Evolutionary conservation across 2,329 filamentous ascomycete species (phyloP), one percentile per base, ranked within the genome.

Genomic region (Hypoxylon sp.): DNA sequence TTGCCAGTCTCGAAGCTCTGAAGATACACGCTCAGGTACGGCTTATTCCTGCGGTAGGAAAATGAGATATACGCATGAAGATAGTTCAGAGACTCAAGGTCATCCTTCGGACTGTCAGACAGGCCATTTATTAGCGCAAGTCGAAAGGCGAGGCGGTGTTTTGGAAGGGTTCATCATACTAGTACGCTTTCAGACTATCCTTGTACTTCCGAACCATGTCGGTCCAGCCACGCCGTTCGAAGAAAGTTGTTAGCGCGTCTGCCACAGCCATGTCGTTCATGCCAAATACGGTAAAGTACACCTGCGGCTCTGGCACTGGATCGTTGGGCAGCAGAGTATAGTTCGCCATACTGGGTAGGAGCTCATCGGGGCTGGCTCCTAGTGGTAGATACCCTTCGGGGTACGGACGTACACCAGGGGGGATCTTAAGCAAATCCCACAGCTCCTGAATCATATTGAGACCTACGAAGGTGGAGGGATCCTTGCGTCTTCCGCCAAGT

Each of bases 261-360:
- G 50, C 50, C 50, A 53, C 50, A 13, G 50, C 50, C 50, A 53
- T 53, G 23, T 53, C 50, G 14, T 53, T 53, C 50, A 53, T 53
- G 5, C 50, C 50, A 41, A 53, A 53, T 25, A 53, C 50, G 34
- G 17, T 23, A 25, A 53, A 53, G 50, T 53, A 53, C 50, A 53
- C 32, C 23, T 53, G 50, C 11, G 50, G 50, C 21, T 53, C 50
- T 6, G 50, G 50, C 5, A 53, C 34, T 11, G 17, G 34, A 9
- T 53, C 38, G 13, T 53, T n/a, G 21, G 50, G 34, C 19, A 41
- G 17, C n/a, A 53, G 50, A 25, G 50, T 53, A 28, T 53, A 53
- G 50, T 53, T 53, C 21, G 50, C 50, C 50, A 53, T 53, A 11
- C 50, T 36, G 5, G 50, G 50, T 6, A 53, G 19, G 6, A 53